Percentiles rank a stretch among this genome's conserved stretches.
phyloP scores from a whole-genome alignment of 1,284 basidiomycete species.

The Cutaneotrichosporon dermatis region DNA sequence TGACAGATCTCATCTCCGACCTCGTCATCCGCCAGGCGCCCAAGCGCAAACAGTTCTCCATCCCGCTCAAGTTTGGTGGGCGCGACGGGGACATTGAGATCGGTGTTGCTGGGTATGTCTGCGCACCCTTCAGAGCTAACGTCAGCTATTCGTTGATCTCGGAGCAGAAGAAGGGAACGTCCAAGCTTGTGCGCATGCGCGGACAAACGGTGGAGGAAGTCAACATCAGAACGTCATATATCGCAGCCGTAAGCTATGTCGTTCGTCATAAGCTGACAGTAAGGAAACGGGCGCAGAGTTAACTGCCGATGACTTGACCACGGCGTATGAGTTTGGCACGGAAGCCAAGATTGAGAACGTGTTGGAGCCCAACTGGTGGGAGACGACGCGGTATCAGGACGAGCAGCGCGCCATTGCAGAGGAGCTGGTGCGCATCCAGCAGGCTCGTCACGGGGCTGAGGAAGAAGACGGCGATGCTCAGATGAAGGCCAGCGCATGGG shows the following conservation, averaged over 20 bases:
- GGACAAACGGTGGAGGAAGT: conserved; percentile 73
- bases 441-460: conserved; percentile 46
- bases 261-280: neutral
- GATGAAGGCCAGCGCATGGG: neutral
- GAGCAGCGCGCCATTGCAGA: conserved; percentile 29
- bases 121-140: neutral
- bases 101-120: conserved; percentile 76
- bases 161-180: conserved; percentile 72
- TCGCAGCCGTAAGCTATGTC: conserved; percentile 62
- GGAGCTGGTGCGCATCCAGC: conserved; percentile 25
- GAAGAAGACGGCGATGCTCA: conserved; percentile 13
- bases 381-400: conserved; percentile 23
- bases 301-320: conserved; percentile 37
- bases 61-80: conserved; percentile 70
- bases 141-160: conserved; percentile 76
- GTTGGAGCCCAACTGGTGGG: conserved; percentile 45
- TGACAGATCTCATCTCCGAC: conserved; percentile 52
- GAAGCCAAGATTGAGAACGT: conserved; percentile 38
- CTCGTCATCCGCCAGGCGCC: conserved; percentile 80
- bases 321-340: conserved; percentile 45
- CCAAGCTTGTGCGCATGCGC: conserved; percentile 74
- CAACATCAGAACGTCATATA: conserved; percentile 63
- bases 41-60: conserved; percentile 79
- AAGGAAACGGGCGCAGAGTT: conserved; percentile 46
- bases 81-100: conserved; percentile 67